Evolutionary conservation across 768 basidiomycete genomes (phyloP), one percentile per base, ranked within the genome.

Genomic region (Trametes cubensis): DNA sequence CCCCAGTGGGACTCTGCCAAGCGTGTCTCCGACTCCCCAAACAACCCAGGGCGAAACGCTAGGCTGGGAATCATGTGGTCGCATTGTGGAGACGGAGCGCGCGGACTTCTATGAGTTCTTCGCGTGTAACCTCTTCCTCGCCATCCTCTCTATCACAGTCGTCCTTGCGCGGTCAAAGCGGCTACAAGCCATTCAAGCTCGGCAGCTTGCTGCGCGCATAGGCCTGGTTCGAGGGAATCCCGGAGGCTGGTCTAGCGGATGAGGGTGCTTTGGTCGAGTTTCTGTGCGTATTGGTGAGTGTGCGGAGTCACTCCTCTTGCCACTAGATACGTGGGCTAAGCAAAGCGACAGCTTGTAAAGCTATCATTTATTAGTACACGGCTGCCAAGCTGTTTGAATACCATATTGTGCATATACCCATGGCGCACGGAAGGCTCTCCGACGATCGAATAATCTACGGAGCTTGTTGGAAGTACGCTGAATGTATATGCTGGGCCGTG

Each of bases 41-140:
- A 50, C 69, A 11, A 50, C 61, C 4, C 69, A 66, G 34, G 86
- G 85, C 42, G 86, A 88, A 74, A 85, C 83, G 1, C 87, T 88
- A 3, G 94, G 94, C 6, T 98, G 94, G 94, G 89, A 94, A 70
- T 86, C 94, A 4, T 98, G 95, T 68, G 95, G 95, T 4, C 92
- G 93, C 64, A 90, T 95, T 39, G 80, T 90, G 47, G 75, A 78
- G 20, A 81, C 84, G 62, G 95, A 98, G 75, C 85, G 88, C 46
- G 88, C 83, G 8, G 93, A 95, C 73, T 98, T 92, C 72, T 92
- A 86, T 76, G 94, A 97, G 73, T 98, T 97, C 74, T 76, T 95
- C 8, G 93, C 87, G 25, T 88, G 92, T 71, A 96, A 95, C 70
- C 68, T 91, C 30, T 66, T 89, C 14, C 88, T 97, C 69, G 86